A percentile compares a stretch with the other conserved stretches of the same genome.
Conservation (phyloP, 495 filamentous ascomycete species). For the Lophium mytilinum region DNA sequence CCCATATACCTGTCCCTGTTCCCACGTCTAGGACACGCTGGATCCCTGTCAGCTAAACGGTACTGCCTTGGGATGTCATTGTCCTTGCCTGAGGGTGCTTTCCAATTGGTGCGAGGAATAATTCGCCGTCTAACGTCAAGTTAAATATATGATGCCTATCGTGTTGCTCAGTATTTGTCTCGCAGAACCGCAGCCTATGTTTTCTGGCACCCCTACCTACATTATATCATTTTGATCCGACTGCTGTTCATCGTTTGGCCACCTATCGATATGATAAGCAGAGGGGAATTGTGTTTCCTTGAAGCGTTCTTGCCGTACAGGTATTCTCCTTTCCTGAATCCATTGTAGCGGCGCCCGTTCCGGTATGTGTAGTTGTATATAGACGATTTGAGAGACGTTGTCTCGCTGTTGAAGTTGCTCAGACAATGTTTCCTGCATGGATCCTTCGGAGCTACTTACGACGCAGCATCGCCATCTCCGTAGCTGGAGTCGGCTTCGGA, state of each 20-base stretch:
- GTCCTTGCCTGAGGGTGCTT: neutral
- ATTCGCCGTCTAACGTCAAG: neutral
- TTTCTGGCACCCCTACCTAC: neutral
- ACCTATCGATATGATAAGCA: neutral
- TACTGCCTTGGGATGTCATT: too few relatives aligned
- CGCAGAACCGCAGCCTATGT: neutral
- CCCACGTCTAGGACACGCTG: neutral
- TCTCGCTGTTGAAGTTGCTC: neutral
- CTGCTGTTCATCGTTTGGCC: neutral
- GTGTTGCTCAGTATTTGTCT: neutral
- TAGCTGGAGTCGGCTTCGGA: too few relatives aligned
- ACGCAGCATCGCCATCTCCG: too few relatives aligned
- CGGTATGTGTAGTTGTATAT: neutral
- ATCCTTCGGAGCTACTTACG: too few relatives aligned
- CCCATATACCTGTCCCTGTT: constrained; percentile 1
- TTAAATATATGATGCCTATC: neutral
- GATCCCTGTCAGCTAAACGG: too few relatives aligned
- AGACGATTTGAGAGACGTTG: neutral
- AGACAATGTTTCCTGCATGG: too few relatives aligned
- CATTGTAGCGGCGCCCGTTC: neutral
- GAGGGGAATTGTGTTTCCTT: neutral
- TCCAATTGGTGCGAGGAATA: neutral
- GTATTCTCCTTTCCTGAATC: neutral
- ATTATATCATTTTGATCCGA: too few relatives aligned
- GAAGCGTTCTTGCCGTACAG: neutral